Base-by-base conservation (phyloP, 192 early-diverging fungal species). In the Chytriomyces confervae region DNA sequence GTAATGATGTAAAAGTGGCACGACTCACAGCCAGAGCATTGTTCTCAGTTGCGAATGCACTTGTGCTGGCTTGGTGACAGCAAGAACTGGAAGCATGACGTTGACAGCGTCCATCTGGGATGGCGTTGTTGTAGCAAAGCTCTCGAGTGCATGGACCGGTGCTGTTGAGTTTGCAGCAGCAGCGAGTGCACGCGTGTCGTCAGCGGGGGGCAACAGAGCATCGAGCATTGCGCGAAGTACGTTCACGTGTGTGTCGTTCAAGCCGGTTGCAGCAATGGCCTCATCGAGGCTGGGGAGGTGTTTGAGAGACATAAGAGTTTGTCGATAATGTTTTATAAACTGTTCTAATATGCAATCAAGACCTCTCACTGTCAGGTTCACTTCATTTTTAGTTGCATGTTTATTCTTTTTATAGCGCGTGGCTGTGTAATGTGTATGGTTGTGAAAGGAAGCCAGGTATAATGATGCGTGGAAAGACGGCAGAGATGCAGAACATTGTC, bases 71-170 rank as follows among this genome's bases (percentile, higher is more conserved):
- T 65, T 65, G 9, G 16, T 16, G 20, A 24, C 27, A 24, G 63
- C 18, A 29, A 65, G 63, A 1, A 65, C n/a, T 23, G 63, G 20
- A 18, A 29, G 11, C 20, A 65, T 16, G 63, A 29, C 63, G 20
- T 65, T 29, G 27, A 65, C 27, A 13, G 63, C 63, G 27, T 29
- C 20, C 63, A 65, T 27, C n/a, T 65, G n/a, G 8, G 63, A 65
- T 24, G 63, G 20, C 11, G 11, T 16, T 29, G 63, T 24, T 13
- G 53, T 3, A n/a, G 53, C 53, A 5, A 57, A 57, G 53, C 16
- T n/a, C 53, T 57, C 53, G 20, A 57, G 53, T n/a, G 53, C 53
- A n/a, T 57, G 53, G 53, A 1, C 20, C 13, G 20, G 16, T 57
- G 13, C 16, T 3, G 53, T 57, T 13, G 20, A 13, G 20, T 57